Conservation (phyloP, 2,329 filamentous ascomycete genomes). For the Aschersonia sp. region DNA sequence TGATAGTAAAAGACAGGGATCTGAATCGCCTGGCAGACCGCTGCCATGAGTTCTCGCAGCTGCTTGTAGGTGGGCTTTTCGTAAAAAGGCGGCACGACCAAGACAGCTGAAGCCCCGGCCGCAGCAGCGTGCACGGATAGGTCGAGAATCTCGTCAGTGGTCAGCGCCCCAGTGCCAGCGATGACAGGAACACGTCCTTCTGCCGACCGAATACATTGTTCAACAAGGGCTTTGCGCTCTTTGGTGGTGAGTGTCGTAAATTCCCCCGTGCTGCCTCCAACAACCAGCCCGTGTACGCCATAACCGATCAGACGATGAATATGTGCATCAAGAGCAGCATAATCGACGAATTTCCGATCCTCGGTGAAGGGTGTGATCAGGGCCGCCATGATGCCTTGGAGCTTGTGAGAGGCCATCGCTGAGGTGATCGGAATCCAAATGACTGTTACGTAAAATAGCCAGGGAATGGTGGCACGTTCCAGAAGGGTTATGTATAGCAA, state of each 20-base stretch:
- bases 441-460: too few relatives aligned
- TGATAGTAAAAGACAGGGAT: not conserved
- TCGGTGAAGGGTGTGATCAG: slow-evolving; percentile 31
- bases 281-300: slow-evolving; percentile 33
- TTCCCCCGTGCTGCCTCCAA: slow-evolving; percentile 30
- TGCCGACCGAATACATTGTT: slow-evolving; percentile 14
- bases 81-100: slow-evolving; percentile 33
- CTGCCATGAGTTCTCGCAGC: slow-evolving; percentile 20
- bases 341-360: slow-evolving; percentile 23
- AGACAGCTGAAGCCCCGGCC: slow-evolving; percentile 19
- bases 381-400: slow-evolving; percentile 30
- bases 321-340: slow-evolving; percentile 14
- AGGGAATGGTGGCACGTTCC: too few relatives aligned
- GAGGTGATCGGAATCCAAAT: too few relatives aligned
- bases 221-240: slow-evolving; percentile 27
- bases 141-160: slow-evolving; percentile 12
- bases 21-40: slow-evolving; percentile 6
- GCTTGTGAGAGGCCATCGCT: slow-evolving; percentile 5
- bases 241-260: slow-evolving; percentile 25
- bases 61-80: slow-evolving; percentile 20
- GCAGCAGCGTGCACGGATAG: slow-evolving; percentile 4
- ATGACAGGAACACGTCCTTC: slow-evolving; percentile 21
- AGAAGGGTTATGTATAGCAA: too few relatives aligned
- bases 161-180: slow-evolving; percentile 25
- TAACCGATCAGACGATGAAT: slow-evolving; percentile 28